Evolutionary conservation across 306 rosid species (phyloP).

Genomic region (Vigna nakashimae): DNA sequence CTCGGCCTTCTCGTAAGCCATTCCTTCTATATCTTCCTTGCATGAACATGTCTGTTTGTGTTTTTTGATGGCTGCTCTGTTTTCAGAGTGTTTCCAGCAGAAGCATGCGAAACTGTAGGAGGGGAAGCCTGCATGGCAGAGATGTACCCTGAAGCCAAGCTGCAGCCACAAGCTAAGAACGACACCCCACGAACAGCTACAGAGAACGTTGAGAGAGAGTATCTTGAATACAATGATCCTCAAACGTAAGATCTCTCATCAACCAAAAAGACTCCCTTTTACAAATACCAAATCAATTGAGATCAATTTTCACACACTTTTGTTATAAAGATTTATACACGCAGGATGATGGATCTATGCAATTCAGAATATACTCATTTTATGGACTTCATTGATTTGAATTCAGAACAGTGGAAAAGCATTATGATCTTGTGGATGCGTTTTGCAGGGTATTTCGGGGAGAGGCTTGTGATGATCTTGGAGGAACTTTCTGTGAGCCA

Average conservation of each 20-base stretch:
- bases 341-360: too few species aligned
- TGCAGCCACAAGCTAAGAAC: conserved; percentile 46
- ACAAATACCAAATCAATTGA: neutral
- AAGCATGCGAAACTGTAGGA: conserved; percentile 79
- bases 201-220: conserved; percentile 69
- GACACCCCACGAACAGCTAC: conserved; percentile 23
- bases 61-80: neutral
- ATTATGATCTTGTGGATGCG: neutral
- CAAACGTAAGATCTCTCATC: conserved; percentile 55
- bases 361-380: neutral
- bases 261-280: neutral
- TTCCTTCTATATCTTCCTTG: neutral
- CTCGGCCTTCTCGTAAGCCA: conserved; percentile 63
- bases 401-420: neutral
- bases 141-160: conserved; percentile 63
- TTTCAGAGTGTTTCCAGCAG: conserved; percentile 67
- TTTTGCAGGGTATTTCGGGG: conserved; percentile 73
- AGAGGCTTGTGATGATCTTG: conserved; percentile 98
- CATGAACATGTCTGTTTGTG: neutral
- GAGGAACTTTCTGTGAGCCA: conserved; percentile 78
- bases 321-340: neutral
- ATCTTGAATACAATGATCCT: conserved; percentile 63
- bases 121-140: conserved; percentile 76
- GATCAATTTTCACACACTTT: neutral
- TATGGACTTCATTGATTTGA: neutral